Evolutionary conservation across 805 yeast genomes (phyloP), one percentile per base, ranked within the genome.

Genomic region (Cyberlindnera suaveolens): DNA sequence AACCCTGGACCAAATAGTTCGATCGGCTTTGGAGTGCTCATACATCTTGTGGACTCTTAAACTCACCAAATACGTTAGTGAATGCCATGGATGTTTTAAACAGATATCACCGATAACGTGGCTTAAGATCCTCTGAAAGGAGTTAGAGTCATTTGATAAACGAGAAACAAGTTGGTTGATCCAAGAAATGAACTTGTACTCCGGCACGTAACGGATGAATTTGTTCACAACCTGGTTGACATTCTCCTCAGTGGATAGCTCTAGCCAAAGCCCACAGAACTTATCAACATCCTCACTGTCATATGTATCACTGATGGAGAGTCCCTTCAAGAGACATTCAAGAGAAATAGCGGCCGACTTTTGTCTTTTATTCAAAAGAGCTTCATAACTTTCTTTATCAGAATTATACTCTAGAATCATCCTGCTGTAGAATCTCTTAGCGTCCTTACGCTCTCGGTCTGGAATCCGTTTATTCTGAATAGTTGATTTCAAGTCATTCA

Each of bases 221-320:
- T 57, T 51, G 13, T 54, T 53, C 9, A 85, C 65, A 8, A 63
- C 51, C 4, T 43, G 47, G 48, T 77, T 81, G 5, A 84, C 63
- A 0, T 55, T 60, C 1, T 61, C 71, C 30, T 69, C 68, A 6
- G 60, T 57, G 3, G 79, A 70, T 50, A 78, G 72, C 47, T 82
- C 85, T 33, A 91, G 68, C 95, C 97, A 91, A 10, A 91, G 60
- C 0, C 90, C 84, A 60, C 90, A 82, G 48, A 90, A 82, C 43
- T 85, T 75, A 56, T 87, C 95, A 26, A 83, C 65, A 40, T 77
- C 82, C 45, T 75, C 77, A 39, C 75, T 78, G 41, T 71, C 74
- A 46, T 59, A 67, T 3, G 53, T 54, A 38, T 71, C 75, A 35
- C 70, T 60, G 16, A 66, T 60, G 1, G 70, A 58, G n/a, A 85